phyloP scores from a whole-genome alignment of 805 yeast genomes.

The Sugiyamaella qingdaonensis region DNA sequence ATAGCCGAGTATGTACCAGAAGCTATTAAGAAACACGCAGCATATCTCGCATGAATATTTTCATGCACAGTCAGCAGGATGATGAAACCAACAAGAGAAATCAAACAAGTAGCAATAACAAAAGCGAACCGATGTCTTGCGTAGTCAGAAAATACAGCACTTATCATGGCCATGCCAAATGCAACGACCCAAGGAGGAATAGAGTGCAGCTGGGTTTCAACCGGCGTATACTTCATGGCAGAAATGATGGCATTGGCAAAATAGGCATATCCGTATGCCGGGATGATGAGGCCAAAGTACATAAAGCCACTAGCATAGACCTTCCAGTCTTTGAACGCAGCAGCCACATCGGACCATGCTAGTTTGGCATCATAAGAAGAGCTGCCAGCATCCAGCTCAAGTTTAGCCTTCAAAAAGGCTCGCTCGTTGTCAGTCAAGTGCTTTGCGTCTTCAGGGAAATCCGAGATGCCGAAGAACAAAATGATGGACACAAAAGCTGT shows the following conservation, averaged over 20 bases:
- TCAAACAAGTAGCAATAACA: conserved; percentile 23
- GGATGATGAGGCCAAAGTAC: conserved; percentile 63
- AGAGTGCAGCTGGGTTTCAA: conserved; percentile 72
- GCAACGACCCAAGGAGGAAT: conserved; percentile 84
- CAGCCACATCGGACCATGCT: conserved; percentile 42
- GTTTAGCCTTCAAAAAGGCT: conserved; percentile 53
- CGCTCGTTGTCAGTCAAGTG: conserved; percentile 51
- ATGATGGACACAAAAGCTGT: conserved; percentile 34
- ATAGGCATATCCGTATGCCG: conserved; percentile 73
- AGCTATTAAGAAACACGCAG: conserved; percentile 58
- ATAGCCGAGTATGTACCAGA: conserved; percentile 58
- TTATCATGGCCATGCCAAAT: conserved; percentile 57
- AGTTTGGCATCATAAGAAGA: conserved; percentile 49
- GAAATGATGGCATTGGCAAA: conserved; percentile 66
- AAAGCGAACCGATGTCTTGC: conserved; percentile 36
- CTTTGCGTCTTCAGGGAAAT: conserved; percentile 67
- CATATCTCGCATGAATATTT: conserved; percentile 47
- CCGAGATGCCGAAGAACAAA: conserved; percentile 51
- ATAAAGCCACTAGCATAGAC: conserved; percentile 54
- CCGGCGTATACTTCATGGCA: conserved; percentile 61
- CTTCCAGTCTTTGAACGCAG: conserved; percentile 56
- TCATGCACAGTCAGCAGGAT: conserved; percentile 47
- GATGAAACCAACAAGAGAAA: conserved; percentile 52
- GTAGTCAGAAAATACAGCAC: conserved; percentile 63
- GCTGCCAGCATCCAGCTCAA: conserved; percentile 49